phyloP scores from a whole-genome alignment of 2,329 filamentous ascomycete species.

The Colletotrichum sp. region DNA sequence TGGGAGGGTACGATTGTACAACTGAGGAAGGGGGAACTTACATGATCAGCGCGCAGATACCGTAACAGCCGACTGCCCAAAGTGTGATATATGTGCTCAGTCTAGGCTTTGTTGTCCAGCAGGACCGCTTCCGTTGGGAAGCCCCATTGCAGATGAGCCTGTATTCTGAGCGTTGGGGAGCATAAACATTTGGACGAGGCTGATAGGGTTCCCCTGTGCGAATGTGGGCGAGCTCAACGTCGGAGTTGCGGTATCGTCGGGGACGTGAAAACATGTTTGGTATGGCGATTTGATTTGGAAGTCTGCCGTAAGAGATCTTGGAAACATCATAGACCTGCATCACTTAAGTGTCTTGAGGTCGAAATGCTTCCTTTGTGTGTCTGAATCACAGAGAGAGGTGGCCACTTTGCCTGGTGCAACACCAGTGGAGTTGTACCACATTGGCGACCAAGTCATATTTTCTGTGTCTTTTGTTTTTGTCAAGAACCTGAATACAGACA shows the following conservation, averaged over 20 bases:
- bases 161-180: neutral
- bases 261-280: neutral
- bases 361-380: neutral
- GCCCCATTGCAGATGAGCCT: neutral
- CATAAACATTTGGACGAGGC: neutral
- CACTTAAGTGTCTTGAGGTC: neutral
- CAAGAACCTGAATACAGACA: neutral
- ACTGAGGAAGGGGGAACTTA: neutral
- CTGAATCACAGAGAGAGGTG: neutral
- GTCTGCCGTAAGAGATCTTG: rapidly evolving
- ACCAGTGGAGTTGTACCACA: neutral
- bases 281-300: neutral
- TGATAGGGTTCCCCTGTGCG: neutral
- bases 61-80: neutral
- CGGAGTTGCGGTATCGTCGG: neutral
- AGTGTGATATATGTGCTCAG: rapidly evolving
- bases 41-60: neutral
- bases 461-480: neutral
- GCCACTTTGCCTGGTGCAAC: neutral
- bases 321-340: neutral
- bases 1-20: neutral
- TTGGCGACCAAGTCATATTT: neutral
- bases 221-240: neutral
- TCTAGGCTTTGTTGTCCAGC: neutral
- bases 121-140: neutral